A percentile compares a stretch with the other conserved stretches of the same genome.
Evolutionary conservation across 2,329 filamentous ascomycete genomes (phyloP).

Genomic region (Didymella pomorum): DNA sequence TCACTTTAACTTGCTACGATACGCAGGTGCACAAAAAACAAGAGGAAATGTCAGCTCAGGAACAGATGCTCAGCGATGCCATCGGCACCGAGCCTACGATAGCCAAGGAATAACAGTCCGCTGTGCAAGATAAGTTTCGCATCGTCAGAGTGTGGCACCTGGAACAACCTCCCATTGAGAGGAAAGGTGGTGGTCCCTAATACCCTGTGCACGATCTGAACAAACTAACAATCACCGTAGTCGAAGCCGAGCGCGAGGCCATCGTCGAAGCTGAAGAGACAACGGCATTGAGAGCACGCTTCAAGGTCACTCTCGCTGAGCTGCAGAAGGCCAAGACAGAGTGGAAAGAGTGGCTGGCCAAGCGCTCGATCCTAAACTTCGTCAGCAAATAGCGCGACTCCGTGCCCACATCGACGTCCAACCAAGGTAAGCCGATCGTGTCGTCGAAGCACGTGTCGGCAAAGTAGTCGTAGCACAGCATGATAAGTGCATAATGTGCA

Average conservation of each 20-base stretch:
- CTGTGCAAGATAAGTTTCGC: background rate
- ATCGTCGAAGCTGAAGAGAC: background rate
- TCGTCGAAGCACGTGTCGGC: slow-evolving; percentile 2
- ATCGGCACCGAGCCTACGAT: background rate
- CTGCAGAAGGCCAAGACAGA: background rate
- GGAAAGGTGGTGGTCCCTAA: background rate
- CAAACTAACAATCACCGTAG: background rate
- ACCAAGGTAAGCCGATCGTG: background rate
- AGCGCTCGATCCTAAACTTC: background rate
- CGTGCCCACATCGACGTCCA: background rate
- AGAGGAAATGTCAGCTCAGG: background rate
- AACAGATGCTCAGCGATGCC: background rate
- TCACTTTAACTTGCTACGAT: background rate
- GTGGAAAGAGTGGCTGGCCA: background rate
- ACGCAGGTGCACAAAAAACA: background rate
- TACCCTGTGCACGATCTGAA: background rate
- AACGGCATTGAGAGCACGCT: background rate
- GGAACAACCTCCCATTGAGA: background rate
- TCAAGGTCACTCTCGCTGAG: background rate
- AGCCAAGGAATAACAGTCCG: background rate
- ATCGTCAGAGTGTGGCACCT: background rate
- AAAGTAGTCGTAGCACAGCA: background rate
- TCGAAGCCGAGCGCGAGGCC: background rate
- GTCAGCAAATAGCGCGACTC: background rate
- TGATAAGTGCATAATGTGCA: slow-evolving; percentile 1